Evolutionary conservation across 768 basidiomycete genomes (phyloP), one percentile per base, ranked within the genome.

Genomic region (Calocybe indica): DNA sequence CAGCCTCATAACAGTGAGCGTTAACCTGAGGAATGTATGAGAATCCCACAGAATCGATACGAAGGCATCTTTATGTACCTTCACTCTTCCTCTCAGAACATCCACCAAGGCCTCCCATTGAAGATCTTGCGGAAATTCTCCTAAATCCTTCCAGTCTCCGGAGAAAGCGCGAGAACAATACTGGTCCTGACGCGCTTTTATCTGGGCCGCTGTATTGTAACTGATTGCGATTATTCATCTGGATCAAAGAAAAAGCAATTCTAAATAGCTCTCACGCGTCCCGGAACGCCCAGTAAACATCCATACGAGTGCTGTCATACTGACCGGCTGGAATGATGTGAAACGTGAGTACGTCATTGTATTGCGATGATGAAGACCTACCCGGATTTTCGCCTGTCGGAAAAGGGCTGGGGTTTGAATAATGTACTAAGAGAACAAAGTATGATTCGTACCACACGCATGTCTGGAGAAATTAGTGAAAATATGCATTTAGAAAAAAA

Each of bases 81-180:
- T 91, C 40, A 88, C 86, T 46, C 78, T 75, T 10, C 90, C 89
- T 53, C 90, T 70, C 6, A 92, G 62, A 1, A 90, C 85, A 57
- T 90, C 87, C 0, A 86, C 83, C 14, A 90, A 66, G 1, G 85
- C 76, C 57, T 90, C 87, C 87, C 85, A 88, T 57, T 88, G 78
- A 11, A 90, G 68, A 40, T 78, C 77, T 40, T 87, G 76, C 0
- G 88, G 87, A 59, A 85, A 86, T 29, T 74, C 75, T 44, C 69
- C 76, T 37, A 82, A 63, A 6, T 66, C 69, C 0, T 64, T 58
- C 77, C 76, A 78, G n/a, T 75, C 59, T 3, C 74, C 70, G 5
- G 66, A 57, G 7, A 73, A 51, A 3, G 73, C 81, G 37, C 70
- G 65, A 1, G 68, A 57, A 56, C 86, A 90, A 59, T 76, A 89